Evolutionary conservation across 176 grass and related monocot genomes (phyloP).

Genomic region (Paspalum vaginatum): DNA sequence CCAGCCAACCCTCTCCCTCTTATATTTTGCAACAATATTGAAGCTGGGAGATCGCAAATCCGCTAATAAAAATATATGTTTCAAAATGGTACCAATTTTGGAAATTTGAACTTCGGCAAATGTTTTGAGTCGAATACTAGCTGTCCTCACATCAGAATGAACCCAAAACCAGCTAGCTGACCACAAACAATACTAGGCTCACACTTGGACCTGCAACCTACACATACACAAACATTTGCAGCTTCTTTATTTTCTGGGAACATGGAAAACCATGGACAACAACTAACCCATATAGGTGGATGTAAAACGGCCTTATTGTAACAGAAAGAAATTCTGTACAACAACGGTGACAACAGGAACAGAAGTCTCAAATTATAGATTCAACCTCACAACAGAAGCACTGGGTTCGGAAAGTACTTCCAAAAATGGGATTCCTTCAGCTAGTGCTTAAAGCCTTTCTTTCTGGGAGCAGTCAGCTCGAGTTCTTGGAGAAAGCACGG

Average conservation of each 20-base stretch:
- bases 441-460: slow-evolving; percentile 23
- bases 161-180: background rate
- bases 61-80: too few species aligned
- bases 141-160: background rate
- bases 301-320: slow-evolving; percentile 26
- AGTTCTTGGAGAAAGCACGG: background rate
- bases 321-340: slow-evolving; percentile 31
- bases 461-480: background rate
- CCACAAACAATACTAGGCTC: background rate
- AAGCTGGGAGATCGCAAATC: too few species aligned
- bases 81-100: too few species aligned
- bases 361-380: slow-evolving; percentile 9
- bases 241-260: background rate
- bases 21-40: too few species aligned
- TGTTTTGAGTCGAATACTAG: too few species aligned
- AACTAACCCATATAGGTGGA: background rate
- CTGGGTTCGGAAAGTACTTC: background rate
- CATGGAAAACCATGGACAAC: background rate
- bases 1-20: too few species aligned
- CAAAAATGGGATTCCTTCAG: slow-evolving; percentile 5
- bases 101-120: too few species aligned
- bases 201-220: background rate
- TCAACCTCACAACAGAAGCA: slow-evolving; percentile 25
- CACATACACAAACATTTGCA: background rate
- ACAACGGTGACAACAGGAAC: background rate